These are phyloP conservation scores for Raffaelea ambrosiae DNA, from an alignment of 2,329 filamentous ascomycete genomes.

Conservation along the genomic window DNA sequence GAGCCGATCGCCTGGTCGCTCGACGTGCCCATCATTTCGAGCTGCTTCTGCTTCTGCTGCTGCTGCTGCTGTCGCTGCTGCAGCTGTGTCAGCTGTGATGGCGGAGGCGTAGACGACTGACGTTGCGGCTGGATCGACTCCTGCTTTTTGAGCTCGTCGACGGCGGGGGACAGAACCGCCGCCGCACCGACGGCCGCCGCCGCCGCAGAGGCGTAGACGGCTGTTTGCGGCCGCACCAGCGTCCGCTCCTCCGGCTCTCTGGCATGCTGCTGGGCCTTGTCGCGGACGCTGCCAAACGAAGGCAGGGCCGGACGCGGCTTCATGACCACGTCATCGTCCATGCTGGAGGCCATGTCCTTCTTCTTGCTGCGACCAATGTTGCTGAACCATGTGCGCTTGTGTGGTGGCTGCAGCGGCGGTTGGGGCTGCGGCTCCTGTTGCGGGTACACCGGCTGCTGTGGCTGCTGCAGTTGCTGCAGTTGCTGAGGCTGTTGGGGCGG, in stretches of 20 bases:
- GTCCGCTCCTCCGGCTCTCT: slow-evolving; percentile 47
- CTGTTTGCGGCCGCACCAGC: slow-evolving; percentile 40
- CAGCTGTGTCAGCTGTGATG: slow-evolving; percentile 13
- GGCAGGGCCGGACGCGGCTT: slow-evolving; percentile 66
- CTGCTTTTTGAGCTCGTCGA: not conserved
- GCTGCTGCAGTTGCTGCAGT: slow-evolving; percentile 2
- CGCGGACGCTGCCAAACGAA: slow-evolving; percentile 65
- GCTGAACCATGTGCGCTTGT: slow-evolving; percentile 43
- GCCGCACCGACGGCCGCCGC: not conserved
- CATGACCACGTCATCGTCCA: slow-evolving; percentile 61
- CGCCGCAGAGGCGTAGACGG: not conserved
- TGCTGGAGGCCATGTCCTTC: slow-evolving; percentile 46
- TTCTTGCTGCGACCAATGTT: slow-evolving; percentile 40
- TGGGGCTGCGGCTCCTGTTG: slow-evolving; percentile 1
- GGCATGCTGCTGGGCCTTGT: slow-evolving; percentile 24
- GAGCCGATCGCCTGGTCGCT: slow-evolving; percentile 51
- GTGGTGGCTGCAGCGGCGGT: not conserved
- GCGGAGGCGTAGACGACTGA: no score
- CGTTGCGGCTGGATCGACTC: slow-evolving; percentile 10
- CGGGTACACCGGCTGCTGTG: no score
- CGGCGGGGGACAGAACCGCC: no score
- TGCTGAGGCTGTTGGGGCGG: not conserved
- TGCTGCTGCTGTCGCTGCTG: slow-evolving; percentile 18
- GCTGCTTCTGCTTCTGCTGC: slow-evolving; percentile 16
- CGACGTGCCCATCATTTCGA: slow-evolving; percentile 36